Evolutionary conservation across 768 basidiomycete genomes (phyloP).

Genomic region (Leccinum rimulosum): DNA sequence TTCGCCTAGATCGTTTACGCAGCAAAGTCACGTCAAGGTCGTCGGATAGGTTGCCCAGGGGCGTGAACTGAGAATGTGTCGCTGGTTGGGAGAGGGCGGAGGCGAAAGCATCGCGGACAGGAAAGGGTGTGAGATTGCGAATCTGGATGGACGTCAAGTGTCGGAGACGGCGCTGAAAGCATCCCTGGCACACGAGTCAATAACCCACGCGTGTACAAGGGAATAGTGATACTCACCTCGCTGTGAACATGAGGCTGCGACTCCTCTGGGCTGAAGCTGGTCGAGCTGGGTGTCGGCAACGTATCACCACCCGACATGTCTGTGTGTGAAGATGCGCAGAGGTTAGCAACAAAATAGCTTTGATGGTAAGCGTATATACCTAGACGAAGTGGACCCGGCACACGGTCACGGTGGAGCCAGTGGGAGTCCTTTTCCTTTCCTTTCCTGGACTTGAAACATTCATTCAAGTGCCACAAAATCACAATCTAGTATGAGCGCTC

Average conservation of each 20-base stretch:
- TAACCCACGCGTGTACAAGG: background rate
- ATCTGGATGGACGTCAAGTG: conserved; percentile 74
- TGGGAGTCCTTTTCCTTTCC: conserved; percentile 13
- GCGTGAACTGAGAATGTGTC: conserved; percentile 56
- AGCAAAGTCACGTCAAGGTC: conserved; percentile 64
- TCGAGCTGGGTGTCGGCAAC: conserved; percentile 12
- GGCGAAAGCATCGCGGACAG: conserved; percentile 68
- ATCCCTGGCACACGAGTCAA: conserved; percentile 14
- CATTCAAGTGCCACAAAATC: background rate
- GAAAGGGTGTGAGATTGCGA: conserved; percentile 82
- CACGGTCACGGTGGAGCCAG: no score
- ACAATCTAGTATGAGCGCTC: background rate
- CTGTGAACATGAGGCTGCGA: background rate
- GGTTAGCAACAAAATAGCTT: background rate
- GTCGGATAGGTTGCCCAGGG: conserved; percentile 59
- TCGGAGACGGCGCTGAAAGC: conserved; percentile 61
- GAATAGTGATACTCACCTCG: conserved; percentile 14
- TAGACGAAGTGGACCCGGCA: background rate
- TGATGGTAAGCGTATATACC: conserved; percentile 5
- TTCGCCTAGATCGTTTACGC: conserved; percentile 56
- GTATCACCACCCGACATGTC: conserved; percentile 24
- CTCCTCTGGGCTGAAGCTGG: conserved; percentile 18
- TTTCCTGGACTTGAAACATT: conserved; percentile 20
- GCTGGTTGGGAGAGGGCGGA: conserved; percentile 70
- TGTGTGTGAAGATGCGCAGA: background rate